Evolutionary conservation across 1,284 basidiomycete genomes (phyloP), one percentile per base, ranked within the genome.

Genomic region (Fomitiporia mediterranea): DNA sequence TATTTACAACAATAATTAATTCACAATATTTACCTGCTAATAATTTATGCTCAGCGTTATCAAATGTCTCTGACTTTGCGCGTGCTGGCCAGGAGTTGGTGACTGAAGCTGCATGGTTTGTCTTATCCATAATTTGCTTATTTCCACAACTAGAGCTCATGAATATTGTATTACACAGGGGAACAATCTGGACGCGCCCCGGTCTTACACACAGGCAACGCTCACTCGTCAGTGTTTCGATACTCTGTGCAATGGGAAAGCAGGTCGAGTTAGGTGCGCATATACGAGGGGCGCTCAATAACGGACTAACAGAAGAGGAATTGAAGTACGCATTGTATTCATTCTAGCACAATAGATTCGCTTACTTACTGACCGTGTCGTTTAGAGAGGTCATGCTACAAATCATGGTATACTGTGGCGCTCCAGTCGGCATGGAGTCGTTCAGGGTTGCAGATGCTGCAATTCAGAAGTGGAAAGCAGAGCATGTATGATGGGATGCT

Each of bases 11-110:
- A 15, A 30, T 28, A 13, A 43, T 27, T 15, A 27, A 8, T 17
- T 15, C 13, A 40, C 17, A 9, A 3, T 15, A 6, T 23, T 3
- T 6, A 37, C 27, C 19, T 37, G 5, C 13, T 1, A 43, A 8
- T 32, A 34, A 19, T n/a, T 23, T 8, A 43, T 17, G 21, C 21
- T 43, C n/a, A 56, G 55, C 55, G 21, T 51, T 34, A 17, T 44
- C 48, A 32, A 37, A 27, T 21, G 28, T 43, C 13, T 37, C 53
- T 17, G 57, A 59, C 34, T 59, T 59, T 28, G 49, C 53, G 2
- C 57, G 57, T 23, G 53, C 57, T n/a, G 57, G 51, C n/a, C 57
- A 59, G 30, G 57, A 59, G 23, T 48, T 59, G 28, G 57, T 42
- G 7, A 59, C 57, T 13, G 57, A 59, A 27, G 38, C 25, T 13